Evolutionary conservation across 2,329 filamentous ascomycete genomes (phyloP).

Genomic region (Acrocalymma vagum): DNA sequence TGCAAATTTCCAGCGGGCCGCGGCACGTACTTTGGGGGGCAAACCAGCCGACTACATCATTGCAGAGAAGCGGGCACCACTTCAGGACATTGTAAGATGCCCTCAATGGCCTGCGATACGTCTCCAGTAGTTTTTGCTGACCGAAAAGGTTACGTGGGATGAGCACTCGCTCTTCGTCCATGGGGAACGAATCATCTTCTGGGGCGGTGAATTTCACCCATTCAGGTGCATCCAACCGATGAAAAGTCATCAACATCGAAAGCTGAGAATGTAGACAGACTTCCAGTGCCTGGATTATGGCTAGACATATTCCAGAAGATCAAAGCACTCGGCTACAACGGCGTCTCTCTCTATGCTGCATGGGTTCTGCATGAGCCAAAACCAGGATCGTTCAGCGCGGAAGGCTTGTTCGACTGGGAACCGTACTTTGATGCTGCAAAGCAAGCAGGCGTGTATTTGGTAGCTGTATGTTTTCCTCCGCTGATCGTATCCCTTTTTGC

Average conservation of each 20-base stretch:
- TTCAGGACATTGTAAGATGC: slow-evolving; percentile 61
- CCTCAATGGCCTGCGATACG: background rate
- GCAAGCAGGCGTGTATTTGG: slow-evolving; percentile 75
- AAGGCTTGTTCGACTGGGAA: slow-evolving; percentile 75
- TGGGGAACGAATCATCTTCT: slow-evolving; percentile 74
- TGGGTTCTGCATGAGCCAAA: slow-evolving; percentile 80
- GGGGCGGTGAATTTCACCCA: slow-evolving; percentile 76
- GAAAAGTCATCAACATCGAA: background rate
- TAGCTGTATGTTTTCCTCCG: slow-evolving; percentile 63
- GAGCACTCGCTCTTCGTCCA: slow-evolving; percentile 73
- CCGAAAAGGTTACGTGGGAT: slow-evolving; percentile 71
- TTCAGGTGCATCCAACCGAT: slow-evolving; percentile 54
- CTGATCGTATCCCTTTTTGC: too few species aligned
- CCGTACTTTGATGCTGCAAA: slow-evolving; percentile 78
- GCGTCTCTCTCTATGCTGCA: slow-evolving; percentile 77
- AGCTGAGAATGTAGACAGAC: slow-evolving; percentile 47
- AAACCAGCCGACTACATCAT: slow-evolving; percentile 57
- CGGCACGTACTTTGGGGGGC: slow-evolving; percentile 56
- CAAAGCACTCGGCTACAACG: slow-evolving; percentile 79
- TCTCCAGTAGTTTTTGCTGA: background rate
- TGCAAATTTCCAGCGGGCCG: slow-evolving; percentile 3
- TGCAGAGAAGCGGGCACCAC: slow-evolving; percentile 55
- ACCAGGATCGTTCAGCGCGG: slow-evolving; percentile 70
- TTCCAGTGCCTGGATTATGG: slow-evolving; percentile 69
- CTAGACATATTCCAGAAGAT: slow-evolving; percentile 82